These are phyloP conservation scores for Rhododendron kiyosumense DNA, from an alignment of 148 eudicot genomes.

Conservation along the genomic window DNA sequence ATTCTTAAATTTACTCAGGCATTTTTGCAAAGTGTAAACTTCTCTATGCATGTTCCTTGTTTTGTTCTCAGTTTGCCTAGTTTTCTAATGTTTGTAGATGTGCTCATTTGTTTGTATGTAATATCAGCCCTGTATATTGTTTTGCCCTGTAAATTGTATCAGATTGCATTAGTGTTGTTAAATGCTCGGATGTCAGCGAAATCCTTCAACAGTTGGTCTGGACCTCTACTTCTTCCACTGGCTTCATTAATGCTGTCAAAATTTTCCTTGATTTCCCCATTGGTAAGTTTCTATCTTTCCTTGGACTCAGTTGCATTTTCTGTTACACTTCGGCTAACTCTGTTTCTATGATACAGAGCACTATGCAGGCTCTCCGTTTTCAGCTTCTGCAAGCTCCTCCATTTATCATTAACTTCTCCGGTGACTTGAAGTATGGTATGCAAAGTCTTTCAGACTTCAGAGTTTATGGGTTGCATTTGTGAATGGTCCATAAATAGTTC, in stretches of 20 bases:
- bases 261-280: constrained; percentile 78
- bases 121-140: not conserved
- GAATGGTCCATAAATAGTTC: not conserved
- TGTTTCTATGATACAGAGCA: constrained; percentile 49
- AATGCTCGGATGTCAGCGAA: constrained; percentile 88
- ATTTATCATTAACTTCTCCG: constrained; percentile 46
- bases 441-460: constrained; percentile 8
- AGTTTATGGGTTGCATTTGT: not conserved
- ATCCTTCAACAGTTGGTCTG: constrained; percentile 71
- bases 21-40: not conserved
- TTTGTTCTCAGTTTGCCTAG: not conserved
- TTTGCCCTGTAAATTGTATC: constrained; percentile 11
- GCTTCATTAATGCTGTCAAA: constrained; percentile 72
- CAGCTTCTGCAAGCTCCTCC: constrained; percentile 94
- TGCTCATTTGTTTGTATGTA: not conserved
- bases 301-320: not conserved
- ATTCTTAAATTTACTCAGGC: not conserved
- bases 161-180: constrained; percentile 66
- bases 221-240: constrained; percentile 49
- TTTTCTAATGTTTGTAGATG: not conserved
- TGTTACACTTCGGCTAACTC: constrained; percentile 10
- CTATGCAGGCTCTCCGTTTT: constrained; percentile 64
- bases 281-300: constrained; percentile 45
- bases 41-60: not conserved
- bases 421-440: constrained; percentile 87